phyloP scores from a whole-genome alignment of 2,329 filamentous ascomycete species.

The Grosmannia penicillata region DNA sequence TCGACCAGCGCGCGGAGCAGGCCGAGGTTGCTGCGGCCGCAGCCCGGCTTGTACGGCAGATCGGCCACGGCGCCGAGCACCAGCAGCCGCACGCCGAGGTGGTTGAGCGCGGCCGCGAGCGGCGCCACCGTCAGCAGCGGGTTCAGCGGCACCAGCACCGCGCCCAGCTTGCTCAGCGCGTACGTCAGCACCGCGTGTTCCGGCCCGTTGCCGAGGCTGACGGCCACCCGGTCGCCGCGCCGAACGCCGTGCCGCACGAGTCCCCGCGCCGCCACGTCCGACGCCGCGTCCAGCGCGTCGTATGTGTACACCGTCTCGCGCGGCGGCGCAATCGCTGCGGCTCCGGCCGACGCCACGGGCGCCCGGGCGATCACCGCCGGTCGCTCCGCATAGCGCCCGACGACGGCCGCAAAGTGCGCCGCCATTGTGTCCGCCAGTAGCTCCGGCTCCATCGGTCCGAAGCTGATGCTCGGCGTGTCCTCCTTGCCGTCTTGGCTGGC shows the following conservation, averaged over 20 bases:
- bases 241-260: conserved; percentile 54
- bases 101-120: conserved; percentile 61
- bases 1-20: conserved; percentile 31
- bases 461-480: conserved; percentile 1
- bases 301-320: conserved; percentile 58
- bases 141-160: conserved; percentile 83
- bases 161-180: conserved; percentile 87
- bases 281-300: conserved; percentile 55
- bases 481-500: no score
- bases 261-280: conserved; percentile 60
- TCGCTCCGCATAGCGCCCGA: conserved; percentile 48
- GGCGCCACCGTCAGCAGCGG: conserved; percentile 74
- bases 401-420: conserved; percentile 54
- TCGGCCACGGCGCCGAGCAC: conserved; percentile 83
- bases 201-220: conserved; percentile 71
- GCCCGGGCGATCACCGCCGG: conserved; percentile 40
- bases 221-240: conserved; percentile 73
- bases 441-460: conserved; percentile 35
- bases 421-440: conserved; percentile 56
- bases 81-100: conserved; percentile 58
- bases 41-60: conserved; percentile 48
- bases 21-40: conserved; percentile 34
- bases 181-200: conserved; percentile 81
- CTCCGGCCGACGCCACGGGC: conserved; percentile 17
- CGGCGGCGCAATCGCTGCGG: not conserved